Evolutionary conservation across 768 basidiomycete genomes (phyloP), one percentile per base, ranked within the genome.

Genomic region (Lyophyllum shimeji): DNA sequence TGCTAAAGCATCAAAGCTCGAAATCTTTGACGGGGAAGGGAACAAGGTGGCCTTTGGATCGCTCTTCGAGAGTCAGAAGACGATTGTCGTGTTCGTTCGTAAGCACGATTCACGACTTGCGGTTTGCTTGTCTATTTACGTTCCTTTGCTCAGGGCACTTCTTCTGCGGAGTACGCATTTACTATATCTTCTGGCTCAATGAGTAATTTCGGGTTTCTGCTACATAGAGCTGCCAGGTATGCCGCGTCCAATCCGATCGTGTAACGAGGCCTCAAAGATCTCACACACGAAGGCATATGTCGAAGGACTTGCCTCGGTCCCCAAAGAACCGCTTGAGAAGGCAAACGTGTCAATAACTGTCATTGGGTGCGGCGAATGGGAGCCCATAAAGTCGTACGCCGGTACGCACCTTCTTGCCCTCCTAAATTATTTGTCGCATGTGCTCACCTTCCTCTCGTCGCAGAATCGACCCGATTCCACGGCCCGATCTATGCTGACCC

Each of bases 11-110:
- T 67, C 72, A 0, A 58, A 71, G 9, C 56, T 79, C 5, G 68
- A 74, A 0, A 68, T 88, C 0, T 71, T 71, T n/a, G 78, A 85
- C 59, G 60, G 60, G 4, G 60, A 69, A 1, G 86, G 86, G 1
- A 65, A 75, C 13, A 69, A 71, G 33, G 69, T 85, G 27, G 64
- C 64, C 12, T 88, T 88, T 66, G 81, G 84, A 0, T 76, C 73
- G 1, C 48, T 88, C 5, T 80, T 82, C 56, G 67, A 75, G 40
- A 64, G 76, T 1, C 65, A 80, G 60, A 82, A 79, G 62, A 81
- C 80, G 0, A 70, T 88, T 12, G 77, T 87, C 3, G 82, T 88
- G 1, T 87, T 88, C 66, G 83, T 87, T 53, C 81, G 86, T 85
- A 50, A 56, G 74, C 62, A 13, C 3, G 43, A 17, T 37, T 13